Evolutionary conservation across 1,284 basidiomycete species (phyloP).

Genomic region (Fomes fomentarius): DNA sequence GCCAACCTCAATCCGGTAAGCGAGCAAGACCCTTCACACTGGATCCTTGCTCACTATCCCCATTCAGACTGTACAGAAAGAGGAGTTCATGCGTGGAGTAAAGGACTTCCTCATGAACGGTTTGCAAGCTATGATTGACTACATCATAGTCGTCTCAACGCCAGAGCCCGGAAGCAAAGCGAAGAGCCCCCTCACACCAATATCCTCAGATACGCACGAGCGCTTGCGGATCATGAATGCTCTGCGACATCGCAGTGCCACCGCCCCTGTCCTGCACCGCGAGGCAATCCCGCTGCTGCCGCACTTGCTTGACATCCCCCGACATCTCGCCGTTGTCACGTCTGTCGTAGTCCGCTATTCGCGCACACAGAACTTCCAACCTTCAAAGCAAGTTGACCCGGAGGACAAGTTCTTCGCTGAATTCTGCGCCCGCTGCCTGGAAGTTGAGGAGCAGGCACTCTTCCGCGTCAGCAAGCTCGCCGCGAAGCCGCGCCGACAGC

Average conservation of each 20-base stretch:
- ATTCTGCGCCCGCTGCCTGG: slow-evolving; percentile 55
- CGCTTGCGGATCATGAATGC: slow-evolving; percentile 56
- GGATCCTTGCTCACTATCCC: not conserved
- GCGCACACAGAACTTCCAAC: slow-evolving; percentile 24
- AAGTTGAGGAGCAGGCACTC: slow-evolving; percentile 73
- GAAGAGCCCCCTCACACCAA: slow-evolving; percentile 30
- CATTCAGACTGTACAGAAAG: slow-evolving; percentile 62
- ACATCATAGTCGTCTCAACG: slow-evolving; percentile 71
- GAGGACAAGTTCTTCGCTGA: slow-evolving; percentile 30
- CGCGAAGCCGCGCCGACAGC: slow-evolving; percentile 24
- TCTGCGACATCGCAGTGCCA: slow-evolving; percentile 54
- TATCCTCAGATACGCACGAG: slow-evolving; percentile 48
- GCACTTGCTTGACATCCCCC: slow-evolving; percentile 69
- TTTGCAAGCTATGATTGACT: slow-evolving; percentile 71
- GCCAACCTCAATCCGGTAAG: slow-evolving; percentile 77
- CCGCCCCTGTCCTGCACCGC: slow-evolving; percentile 57
- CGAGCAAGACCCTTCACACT: slow-evolving; percentile 1
- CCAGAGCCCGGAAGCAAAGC: slow-evolving; percentile 40
- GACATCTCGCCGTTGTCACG: slow-evolving; percentile 70
- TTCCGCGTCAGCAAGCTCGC: slow-evolving; percentile 63
- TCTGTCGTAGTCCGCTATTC: slow-evolving; percentile 71
- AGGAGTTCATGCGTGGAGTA: slow-evolving; percentile 73
- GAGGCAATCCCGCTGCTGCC: slow-evolving; percentile 75
- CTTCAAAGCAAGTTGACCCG: slow-evolving; percentile 25
- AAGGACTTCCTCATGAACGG: slow-evolving; percentile 66